Base-by-base conservation (phyloP, 169 alveolate genomes). In the Plasmodium reichenowi region DNA sequence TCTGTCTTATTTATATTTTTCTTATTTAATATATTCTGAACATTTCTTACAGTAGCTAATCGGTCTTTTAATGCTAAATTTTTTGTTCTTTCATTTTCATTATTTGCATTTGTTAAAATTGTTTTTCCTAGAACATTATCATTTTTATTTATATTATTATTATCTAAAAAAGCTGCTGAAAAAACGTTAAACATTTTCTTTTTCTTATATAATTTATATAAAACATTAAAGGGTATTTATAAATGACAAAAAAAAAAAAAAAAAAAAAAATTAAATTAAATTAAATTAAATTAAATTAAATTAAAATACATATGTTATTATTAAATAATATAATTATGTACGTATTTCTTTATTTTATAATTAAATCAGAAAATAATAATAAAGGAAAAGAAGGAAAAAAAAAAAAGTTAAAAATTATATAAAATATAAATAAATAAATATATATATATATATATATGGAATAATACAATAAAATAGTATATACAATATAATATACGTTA, bases 111-210 rank as follows among this genome's bases (percentile, higher is more conserved):
- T 58, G 73, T 15, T n/a, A 86, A 83, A n/a, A 83, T 54, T 8
- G 83, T 43, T 72, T 73, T 68, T 26, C 74, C 24, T 47, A 83
- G 45, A 48, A 24, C 52, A 43, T 66, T 76, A 58, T 29, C 67
- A 74, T 54, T 60, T 74, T 74, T 74, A 47, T 67, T 78, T 64
- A 83, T 68, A 58, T 58, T 71, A 63, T 72, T 67, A 45, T 83
- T 68, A 73, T 83, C 91, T 68, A 83, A 13, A 58, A 83, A 83
- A 48, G 91, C 91, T 83, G 72, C 74, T 70, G 91, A 83, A 48
- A 83, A 83, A 62, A 83, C 91, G 52, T 83, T 83, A 83, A 83
- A 83, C 91, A 83, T 83, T 83, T 66, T 78, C 62, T 13, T 50
- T 24, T 74, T 59, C 62, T 63, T 74, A 74, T 15, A 52, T 74